Evolutionary conservation across 805 yeast genomes (phyloP).

Genomic region (Saccharomycopsis babjevae): DNA sequence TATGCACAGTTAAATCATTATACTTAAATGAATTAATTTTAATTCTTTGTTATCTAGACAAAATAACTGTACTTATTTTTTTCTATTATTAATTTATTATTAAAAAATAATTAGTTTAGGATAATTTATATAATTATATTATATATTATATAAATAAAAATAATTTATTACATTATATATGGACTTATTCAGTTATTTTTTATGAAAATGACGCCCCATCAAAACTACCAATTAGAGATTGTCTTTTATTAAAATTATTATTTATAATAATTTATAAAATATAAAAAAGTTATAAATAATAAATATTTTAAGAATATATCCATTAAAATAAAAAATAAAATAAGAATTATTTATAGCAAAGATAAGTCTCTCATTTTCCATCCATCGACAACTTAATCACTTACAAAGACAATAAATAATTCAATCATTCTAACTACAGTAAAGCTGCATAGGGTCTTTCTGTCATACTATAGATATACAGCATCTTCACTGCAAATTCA

Average conservation of each 20-base stretch:
- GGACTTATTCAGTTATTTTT: constrained; percentile 21
- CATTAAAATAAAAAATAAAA: not conserved
- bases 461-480: constrained; percentile 17
- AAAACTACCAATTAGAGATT: constrained; percentile 21
- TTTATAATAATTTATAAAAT: constrained; percentile 4
- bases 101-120: constrained; percentile 8
- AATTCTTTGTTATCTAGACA: constrained; percentile 18
- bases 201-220: constrained; percentile 23
- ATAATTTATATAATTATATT: constrained; percentile 14
- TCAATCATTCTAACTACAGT: constrained; percentile 16
- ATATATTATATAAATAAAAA: constrained; percentile 7
- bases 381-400: constrained; percentile 4
- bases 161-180: constrained; percentile 14
- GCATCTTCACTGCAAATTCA: constrained; percentile 17
- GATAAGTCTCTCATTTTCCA: constrained; percentile 6
- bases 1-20: constrained; percentile 21
- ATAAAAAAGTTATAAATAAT: not conserved
- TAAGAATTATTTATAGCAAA: not conserved
- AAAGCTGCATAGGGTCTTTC: constrained; percentile 17
- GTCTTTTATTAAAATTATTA: constrained; percentile 13
- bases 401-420: not conserved
- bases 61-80: constrained; percentile 20
- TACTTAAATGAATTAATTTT: constrained; percentile 4
- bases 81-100: constrained; percentile 7
- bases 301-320: constrained; percentile 1